phyloP scores from a whole-genome alignment of 1,284 basidiomycete species.

The Cutaneotrichosporon cavernicola region DNA sequence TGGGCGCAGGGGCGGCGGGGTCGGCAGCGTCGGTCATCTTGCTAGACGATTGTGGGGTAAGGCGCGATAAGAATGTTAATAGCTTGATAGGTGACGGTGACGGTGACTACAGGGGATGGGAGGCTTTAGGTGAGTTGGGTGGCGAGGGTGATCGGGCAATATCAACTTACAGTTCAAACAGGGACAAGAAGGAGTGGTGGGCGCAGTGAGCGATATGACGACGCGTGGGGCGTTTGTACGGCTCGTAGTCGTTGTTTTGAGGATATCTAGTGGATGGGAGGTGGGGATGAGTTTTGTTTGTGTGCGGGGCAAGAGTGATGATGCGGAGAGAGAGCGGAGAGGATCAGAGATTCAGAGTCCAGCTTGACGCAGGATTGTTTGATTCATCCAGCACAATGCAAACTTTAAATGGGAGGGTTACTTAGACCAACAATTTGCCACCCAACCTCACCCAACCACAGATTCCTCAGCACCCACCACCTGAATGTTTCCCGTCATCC shows the following conservation, averaged over 20 bases:
- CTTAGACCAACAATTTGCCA: conserved; percentile 11
- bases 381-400: not conserved
- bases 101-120: not conserved
- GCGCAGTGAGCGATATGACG: not conserved
- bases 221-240: not conserved
- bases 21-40: conserved; percentile 21
- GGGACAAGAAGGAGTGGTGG: not conserved
- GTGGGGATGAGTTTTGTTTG: not conserved
- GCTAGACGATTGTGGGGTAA: not conserved
- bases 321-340: not conserved
- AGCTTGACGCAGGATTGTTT: not conserved
- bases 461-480: not conserved
- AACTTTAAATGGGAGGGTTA: conserved; percentile 8
- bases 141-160: conserved; percentile 9
- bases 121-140: conserved; percentile 3
- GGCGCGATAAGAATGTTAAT: not conserved
- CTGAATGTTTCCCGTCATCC: not conserved
- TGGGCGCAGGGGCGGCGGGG: conserved; percentile 15
- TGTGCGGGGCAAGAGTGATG: not conserved
- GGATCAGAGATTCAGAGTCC: not conserved
- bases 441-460: conserved; percentile 7
- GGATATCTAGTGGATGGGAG: not conserved
- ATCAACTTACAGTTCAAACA: not conserved
- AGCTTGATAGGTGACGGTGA: not conserved
- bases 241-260: not conserved